Evolutionary conservation across 495 filamentous ascomycete species (phyloP).

Genomic region (Neurospora africana): DNA sequence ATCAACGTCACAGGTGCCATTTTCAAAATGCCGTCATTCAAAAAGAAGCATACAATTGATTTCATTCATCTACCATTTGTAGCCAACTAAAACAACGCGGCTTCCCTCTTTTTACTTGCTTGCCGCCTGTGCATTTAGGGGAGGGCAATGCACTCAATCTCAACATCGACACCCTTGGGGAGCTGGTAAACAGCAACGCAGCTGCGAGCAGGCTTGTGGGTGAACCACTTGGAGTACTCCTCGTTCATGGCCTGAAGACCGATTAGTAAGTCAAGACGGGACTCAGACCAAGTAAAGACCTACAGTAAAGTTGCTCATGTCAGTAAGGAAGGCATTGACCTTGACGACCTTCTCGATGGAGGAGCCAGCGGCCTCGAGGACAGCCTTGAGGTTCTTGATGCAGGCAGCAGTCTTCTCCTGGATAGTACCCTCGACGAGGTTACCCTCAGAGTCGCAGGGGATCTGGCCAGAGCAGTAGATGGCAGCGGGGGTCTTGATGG

Average conservation of each 20-base stretch:
- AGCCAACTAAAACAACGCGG: slow-evolving; percentile 1
- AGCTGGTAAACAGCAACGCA: slow-evolving; percentile 86
- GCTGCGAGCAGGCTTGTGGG: slow-evolving; percentile 80
- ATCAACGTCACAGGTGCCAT: neutral
- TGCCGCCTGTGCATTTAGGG: slow-evolving; percentile 31
- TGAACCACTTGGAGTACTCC: slow-evolving; percentile 80
- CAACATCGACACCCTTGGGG: slow-evolving; percentile 80
- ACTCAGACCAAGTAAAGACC: neutral
- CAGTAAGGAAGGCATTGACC: slow-evolving; percentile 71
- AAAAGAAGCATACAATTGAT: neutral
- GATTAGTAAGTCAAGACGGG: neutral
- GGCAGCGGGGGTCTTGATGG: slow-evolving; percentile 67
- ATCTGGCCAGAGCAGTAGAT: slow-evolving; percentile 95
- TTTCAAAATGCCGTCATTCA: neutral
- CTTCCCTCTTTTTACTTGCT: neutral
- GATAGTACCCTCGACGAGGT: slow-evolving; percentile 66
- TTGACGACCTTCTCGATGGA: slow-evolving; percentile 67
- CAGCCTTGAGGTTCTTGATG: slow-evolving; percentile 67
- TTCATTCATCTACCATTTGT: slow-evolving; percentile 3
- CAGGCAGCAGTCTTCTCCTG: slow-evolving; percentile 64
- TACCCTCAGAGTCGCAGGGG: slow-evolving; percentile 64
- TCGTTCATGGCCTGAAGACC: slow-evolving; percentile 60
- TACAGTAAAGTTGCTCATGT: slow-evolving; percentile 69
- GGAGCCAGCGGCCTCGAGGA: slow-evolving; percentile 69
- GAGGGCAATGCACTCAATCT: slow-evolving; percentile 86